phyloP scores from a whole-genome alignment of 164 flowering plant species.

The Chimonanthus salicifolius region DNA sequence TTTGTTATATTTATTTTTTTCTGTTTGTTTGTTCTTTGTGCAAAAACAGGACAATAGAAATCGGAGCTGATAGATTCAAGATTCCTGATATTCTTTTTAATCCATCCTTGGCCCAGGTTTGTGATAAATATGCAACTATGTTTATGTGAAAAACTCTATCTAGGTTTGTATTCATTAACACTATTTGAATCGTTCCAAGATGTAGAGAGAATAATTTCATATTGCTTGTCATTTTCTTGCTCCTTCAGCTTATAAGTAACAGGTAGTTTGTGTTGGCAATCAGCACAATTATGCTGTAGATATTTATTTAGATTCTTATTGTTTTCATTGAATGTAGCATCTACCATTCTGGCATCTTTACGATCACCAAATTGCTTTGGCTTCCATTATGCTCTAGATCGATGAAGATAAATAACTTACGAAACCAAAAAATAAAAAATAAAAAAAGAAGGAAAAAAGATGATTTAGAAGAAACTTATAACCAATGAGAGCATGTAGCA shows the following conservation, averaged over 20 bases:
- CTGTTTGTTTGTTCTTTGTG: not conserved
- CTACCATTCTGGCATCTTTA: not conserved
- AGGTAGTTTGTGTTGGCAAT: no score
- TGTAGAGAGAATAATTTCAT: not conserved
- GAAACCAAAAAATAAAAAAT: no score
- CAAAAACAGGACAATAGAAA: constrained; percentile 75
- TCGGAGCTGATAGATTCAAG: constrained; percentile 97
- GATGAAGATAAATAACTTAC: no score
- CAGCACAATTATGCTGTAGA: no score
- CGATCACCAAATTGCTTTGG: not conserved
- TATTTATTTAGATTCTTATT: not conserved
- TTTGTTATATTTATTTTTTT: not conserved
- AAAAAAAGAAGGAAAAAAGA: no score
- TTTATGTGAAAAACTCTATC: not conserved
- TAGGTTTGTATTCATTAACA: not conserved
- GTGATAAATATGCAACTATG: constrained; percentile 5
- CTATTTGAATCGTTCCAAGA: not conserved
- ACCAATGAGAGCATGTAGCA: no score
- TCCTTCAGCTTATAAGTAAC: not conserved
- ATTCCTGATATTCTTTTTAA: constrained; percentile 91
- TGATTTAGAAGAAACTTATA: no score
- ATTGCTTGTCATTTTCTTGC: not conserved
- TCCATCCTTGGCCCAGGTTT: constrained; percentile 78
- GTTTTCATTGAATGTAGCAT: not conserved
- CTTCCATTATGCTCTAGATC: no score